These are phyloP conservation scores for Bocquillonia castaneifolia DNA, from an alignment of 441 rosid genomes.

Conservation along the genomic window DNA sequence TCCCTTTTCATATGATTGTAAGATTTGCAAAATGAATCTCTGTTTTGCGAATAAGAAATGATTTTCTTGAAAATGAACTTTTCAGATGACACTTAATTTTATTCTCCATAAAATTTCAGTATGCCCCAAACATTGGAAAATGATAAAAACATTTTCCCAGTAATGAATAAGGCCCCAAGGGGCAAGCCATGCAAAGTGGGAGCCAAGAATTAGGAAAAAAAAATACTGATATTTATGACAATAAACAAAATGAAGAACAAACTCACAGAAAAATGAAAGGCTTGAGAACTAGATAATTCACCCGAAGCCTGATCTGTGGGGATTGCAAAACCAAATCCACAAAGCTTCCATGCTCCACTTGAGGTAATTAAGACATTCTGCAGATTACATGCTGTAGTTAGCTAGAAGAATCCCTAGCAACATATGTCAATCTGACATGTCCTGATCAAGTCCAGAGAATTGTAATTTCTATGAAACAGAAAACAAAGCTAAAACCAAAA, in stretches of 20 bases:
- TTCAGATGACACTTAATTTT: no score
- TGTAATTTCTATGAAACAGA: background rate
- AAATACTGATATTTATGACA: background rate
- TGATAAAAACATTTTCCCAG: background rate
- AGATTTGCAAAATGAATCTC: background rate
- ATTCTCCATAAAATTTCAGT: background rate
- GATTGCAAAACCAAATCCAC: constrained; percentile 88
- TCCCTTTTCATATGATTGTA: background rate
- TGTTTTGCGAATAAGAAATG: background rate
- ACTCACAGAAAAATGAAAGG: constrained; percentile 90
- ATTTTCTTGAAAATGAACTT: background rate
- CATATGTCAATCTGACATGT: background rate
- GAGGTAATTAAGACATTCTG: constrained; percentile 89
- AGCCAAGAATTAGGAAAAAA: background rate
- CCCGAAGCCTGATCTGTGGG: constrained; percentile 55
- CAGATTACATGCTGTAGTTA: constrained; percentile 17
- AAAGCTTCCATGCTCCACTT: constrained; percentile 95
- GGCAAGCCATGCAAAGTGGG: background rate
- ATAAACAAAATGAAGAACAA: constrained; percentile 15
- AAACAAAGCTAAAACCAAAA: background rate
- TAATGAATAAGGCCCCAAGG: background rate
- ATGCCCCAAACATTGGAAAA: background rate
- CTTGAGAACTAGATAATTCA: constrained; percentile 50
- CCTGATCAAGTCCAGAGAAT: background rate
- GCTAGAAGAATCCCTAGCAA: background rate